Conservation (phyloP, 306 rosid species). For the Cucurbita pepo region DNA sequence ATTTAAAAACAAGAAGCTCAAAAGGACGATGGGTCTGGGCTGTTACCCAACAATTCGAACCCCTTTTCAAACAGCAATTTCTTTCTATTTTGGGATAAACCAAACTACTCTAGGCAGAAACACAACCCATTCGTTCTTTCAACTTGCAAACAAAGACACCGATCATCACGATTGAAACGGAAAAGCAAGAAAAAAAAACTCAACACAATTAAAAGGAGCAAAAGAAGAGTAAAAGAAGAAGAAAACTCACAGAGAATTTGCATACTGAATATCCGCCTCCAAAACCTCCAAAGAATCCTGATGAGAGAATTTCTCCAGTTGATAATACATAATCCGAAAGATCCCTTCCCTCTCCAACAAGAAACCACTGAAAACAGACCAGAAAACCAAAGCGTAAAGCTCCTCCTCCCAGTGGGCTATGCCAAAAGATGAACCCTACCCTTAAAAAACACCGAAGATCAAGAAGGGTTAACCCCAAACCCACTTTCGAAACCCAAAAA, state of each 20-base stretch:
- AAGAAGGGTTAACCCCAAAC: neutral
- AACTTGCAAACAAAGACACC: neutral
- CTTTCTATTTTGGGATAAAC: neutral
- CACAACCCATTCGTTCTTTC: neutral
- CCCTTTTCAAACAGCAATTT: neutral
- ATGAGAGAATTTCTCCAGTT: slow-evolving; percentile 49
- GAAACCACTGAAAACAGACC: neutral
- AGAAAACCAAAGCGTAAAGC: neutral
- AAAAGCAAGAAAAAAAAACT: neutral
- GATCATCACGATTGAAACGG: neutral
- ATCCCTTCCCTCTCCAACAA: slow-evolving; percentile 11
- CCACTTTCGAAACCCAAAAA: neutral
- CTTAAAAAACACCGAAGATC: neutral
- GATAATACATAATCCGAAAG: slow-evolving; percentile 43
- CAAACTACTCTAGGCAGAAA: neutral
- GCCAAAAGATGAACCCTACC: neutral
- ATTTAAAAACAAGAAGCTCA: no score
- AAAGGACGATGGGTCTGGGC: no score
- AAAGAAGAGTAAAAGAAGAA: neutral
- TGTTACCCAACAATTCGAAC: neutral
- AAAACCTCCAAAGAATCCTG: slow-evolving; percentile 60
- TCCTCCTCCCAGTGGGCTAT: neutral
- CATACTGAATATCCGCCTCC: slow-evolving; percentile 87
- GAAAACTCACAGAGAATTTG: slow-evolving; percentile 71
- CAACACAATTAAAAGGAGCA: neutral